phyloP scores from a whole-genome alignment of 2,329 filamentous ascomycete genomes.

The Nothophaeocryptopus gaeumannii region DNA sequence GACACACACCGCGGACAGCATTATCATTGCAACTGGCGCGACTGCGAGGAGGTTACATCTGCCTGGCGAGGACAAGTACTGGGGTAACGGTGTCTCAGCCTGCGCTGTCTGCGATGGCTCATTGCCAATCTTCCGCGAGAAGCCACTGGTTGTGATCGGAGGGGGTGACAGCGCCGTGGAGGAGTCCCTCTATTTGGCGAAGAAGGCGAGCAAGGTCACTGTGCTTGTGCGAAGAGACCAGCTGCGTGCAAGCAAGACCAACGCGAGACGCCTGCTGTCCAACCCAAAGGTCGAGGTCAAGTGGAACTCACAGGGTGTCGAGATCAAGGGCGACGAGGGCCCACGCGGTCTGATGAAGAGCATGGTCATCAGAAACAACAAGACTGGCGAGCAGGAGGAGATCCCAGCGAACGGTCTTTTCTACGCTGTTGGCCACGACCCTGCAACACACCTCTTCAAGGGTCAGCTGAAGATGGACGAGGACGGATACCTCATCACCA shows the following conservation, averaged over 20 bases:
- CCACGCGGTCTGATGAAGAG: constrained; percentile 78
- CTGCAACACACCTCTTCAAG: constrained; percentile 86
- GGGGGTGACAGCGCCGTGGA: constrained; percentile 96
- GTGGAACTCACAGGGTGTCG: constrained; percentile 77
- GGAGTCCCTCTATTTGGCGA: constrained; percentile 95
- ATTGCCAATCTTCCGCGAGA: constrained; percentile 94
- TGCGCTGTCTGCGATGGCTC: constrained; percentile 98
- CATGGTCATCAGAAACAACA: constrained; percentile 75
- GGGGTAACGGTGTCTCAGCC: constrained; percentile 94
- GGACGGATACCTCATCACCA: constrained; percentile 87
- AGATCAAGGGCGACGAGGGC: constrained; percentile 81
- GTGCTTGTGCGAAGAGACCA: constrained; percentile 86
- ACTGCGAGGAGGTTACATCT: constrained; percentile 82
- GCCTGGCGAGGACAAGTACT: constrained; percentile 88
- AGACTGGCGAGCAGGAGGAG: constrained; percentile 74
- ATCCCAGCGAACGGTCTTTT: constrained; percentile 89
- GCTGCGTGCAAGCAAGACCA: constrained; percentile 84
- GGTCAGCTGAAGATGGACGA: constrained; percentile 82
- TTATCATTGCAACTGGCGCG: constrained; percentile 94
- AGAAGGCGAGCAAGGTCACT: constrained; percentile 93
- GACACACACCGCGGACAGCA: constrained; percentile 78
- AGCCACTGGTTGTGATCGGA: constrained; percentile 91
- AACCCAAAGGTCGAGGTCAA: constrained; percentile 88
- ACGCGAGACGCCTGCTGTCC: constrained; percentile 77
- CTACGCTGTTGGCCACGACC: constrained; percentile 96